Percentiles rank a stretch among this genome's conserved stretches.
Evolutionary conservation across 2,329 filamentous ascomycete genomes (phyloP).

Genomic region (Seiridium unicorne): DNA sequence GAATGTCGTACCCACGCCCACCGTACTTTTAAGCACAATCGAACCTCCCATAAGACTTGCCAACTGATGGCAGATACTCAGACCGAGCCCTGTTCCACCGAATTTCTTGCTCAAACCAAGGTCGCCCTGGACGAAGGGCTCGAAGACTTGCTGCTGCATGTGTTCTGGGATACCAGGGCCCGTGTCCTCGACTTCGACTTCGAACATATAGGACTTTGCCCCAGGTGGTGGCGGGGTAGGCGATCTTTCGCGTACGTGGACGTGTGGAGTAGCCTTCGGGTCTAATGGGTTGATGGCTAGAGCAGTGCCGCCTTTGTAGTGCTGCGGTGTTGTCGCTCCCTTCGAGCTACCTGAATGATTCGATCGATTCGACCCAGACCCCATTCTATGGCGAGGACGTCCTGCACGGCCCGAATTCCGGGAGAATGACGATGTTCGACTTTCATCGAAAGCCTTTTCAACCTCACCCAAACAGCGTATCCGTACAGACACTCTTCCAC

Average conservation of each 20-base stretch:
- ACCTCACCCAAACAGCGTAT: constrained; percentile 71
- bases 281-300: constrained; percentile 64
- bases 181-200: constrained; percentile 86
- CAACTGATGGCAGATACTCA: constrained; percentile 88
- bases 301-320: constrained; percentile 46
- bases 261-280: constrained; percentile 46
- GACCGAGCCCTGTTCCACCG: constrained; percentile 81
- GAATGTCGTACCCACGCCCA: constrained; percentile 76
- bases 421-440: constrained; percentile 52
- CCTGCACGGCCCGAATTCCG: constrained; percentile 40
- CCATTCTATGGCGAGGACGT: constrained; percentile 41
- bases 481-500: constrained; percentile 71
- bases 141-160: constrained; percentile 82
- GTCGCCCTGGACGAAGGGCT: constrained; percentile 94
- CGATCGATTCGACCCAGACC: constrained; percentile 50
- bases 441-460: constrained; percentile 41
- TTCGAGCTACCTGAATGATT: constrained; percentile 51
- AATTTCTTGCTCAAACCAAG: constrained; percentile 85
- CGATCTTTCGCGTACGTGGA: constrained; percentile 52
- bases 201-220: constrained; percentile 70
- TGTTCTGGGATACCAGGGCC: constrained; percentile 80
- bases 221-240: constrained; percentile 59
- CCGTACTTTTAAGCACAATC: constrained; percentile 68
- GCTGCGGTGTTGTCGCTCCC: constrained; percentile 25
- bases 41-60: constrained; percentile 79